Evolutionary conservation across 805 yeast species (phyloP), one percentile per base, ranked within the genome.

Genomic region (Saccharomyces cerevisiae): DNA sequence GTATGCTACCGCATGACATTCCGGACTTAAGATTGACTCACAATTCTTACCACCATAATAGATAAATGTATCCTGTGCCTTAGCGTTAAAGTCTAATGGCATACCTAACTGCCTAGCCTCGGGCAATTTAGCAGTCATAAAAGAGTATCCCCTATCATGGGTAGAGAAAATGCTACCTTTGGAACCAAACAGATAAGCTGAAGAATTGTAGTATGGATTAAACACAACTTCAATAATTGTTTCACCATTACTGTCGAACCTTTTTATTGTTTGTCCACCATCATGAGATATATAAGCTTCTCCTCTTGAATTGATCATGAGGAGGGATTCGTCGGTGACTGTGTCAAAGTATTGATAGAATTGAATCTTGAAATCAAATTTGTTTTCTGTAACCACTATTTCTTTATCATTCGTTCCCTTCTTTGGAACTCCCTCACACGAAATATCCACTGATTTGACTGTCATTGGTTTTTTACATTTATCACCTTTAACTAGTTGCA

Each of bases 31-130:
- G 14, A 73, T 65, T n/a, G 68, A 62, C 11, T 75, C 79, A 69
- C 96, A 86, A 14, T 78, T 78, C 29, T 76, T 73, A 47, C 79
- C 79, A 3, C 94, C 87, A 60, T 79, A 78, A 78, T 87, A 85
- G 41, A 94, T 83, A 60, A 89, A 81, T 64, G 81, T 77, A 6
- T 79, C 70, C 0, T 78, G 64, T 55, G 81, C 76, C 6, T 70
- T 70, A 27, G 83, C 81, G 67, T 85, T 84, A 74, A 89, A 91
- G 11, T 81, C 73, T 43, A 90, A 63, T 1, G 80, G 76, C 46
- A 73, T 61, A 4, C 69, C 70, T 36, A 64, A 52, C 50, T 70
- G 69, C 55, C 74, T 69, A 14, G 83, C 75, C 22, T 79, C 69
- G 2, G 92, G 92, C 6, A 81, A 73, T 5, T 72, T 65, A 41